Conservation (phyloP, 331 rosid species). For the Dryas integrifolia region DNA sequence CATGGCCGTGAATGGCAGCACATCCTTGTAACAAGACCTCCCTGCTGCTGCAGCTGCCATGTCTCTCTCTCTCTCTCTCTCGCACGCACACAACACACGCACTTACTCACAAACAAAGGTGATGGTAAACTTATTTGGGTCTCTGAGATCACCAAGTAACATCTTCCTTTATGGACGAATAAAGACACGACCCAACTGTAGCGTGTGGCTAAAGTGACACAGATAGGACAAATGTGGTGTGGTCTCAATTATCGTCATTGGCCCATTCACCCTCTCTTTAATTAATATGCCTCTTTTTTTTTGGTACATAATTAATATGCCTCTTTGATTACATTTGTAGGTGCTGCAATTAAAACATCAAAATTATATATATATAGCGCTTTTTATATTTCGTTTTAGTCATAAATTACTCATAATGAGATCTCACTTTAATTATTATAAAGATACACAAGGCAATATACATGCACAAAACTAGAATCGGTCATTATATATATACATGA, state of each 20-base stretch:
- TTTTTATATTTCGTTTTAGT: too few species aligned
- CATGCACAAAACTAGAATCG: too few species aligned
- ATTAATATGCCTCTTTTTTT: too few species aligned
- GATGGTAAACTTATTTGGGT: not conserved
- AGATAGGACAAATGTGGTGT: not conserved
- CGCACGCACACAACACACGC: not conserved
- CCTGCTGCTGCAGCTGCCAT: conserved; percentile 33
- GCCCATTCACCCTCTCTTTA: not conserved
- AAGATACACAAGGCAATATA: too few species aligned
- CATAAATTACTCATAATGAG: too few species aligned
- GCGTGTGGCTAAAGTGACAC: not conserved
- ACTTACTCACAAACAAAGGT: not conserved
- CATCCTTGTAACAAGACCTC: conserved; percentile 38
- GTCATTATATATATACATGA: too few species aligned
- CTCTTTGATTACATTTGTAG: too few species aligned
- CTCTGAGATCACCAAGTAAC: conserved; percentile 7
- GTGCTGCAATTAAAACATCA: too few species aligned
- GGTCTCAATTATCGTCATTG: not conserved
- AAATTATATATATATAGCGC: too few species aligned
- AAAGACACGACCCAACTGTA: not conserved
- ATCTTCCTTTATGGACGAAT: not conserved
- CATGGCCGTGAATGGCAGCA: conserved; percentile 58
- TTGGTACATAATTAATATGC: too few species aligned
- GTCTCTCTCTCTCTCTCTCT: conserved; percentile 21
- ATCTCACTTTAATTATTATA: too few species aligned